Conservation (phyloP, 768 basidiomycete genomes). For the Suillus lakei region DNA sequence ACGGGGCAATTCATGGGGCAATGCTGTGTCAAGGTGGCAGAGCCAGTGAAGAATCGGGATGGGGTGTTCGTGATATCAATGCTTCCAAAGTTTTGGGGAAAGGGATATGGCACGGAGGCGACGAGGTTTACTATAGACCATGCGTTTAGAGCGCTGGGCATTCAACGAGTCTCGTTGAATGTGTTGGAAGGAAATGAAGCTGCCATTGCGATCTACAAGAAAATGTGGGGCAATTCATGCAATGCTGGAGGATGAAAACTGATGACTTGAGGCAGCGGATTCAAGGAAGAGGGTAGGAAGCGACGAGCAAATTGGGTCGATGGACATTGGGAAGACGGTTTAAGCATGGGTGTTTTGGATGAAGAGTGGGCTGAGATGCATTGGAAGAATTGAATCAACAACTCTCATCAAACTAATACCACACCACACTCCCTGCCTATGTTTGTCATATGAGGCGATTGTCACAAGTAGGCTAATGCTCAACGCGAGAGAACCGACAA, state of each 20-base stretch:
- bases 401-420: background rate
- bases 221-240: constrained; percentile 28
- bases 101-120: constrained; percentile 28
- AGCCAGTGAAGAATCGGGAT: constrained; percentile 31
- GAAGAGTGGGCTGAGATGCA: constrained; percentile 34
- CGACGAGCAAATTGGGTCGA: constrained; percentile 35
- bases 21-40: constrained; percentile 19
- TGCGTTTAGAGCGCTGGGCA: constrained; percentile 25
- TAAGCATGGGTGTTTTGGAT: constrained; percentile 38
- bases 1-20: constrained; percentile 26
- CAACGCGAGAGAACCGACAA: too few relatives aligned
- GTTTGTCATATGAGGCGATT: too few relatives aligned
- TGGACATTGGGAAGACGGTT: constrained; percentile 36
- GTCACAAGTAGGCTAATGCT: too few relatives aligned
- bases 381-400: background rate
- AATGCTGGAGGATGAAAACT: background rate
- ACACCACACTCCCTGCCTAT: too few relatives aligned
- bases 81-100: constrained; percentile 27
- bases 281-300: constrained; percentile 37
- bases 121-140: constrained; percentile 24
- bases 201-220: constrained; percentile 32
- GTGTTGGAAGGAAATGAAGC: constrained; percentile 23
- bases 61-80: constrained; percentile 29
- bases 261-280: constrained; percentile 28
- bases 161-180: constrained; percentile 35